Evolutionary conservation across 2,329 filamentous ascomycete genomes (phyloP), one percentile per base, ranked within the genome.

Genomic region (Trichothecium roseum): DNA sequence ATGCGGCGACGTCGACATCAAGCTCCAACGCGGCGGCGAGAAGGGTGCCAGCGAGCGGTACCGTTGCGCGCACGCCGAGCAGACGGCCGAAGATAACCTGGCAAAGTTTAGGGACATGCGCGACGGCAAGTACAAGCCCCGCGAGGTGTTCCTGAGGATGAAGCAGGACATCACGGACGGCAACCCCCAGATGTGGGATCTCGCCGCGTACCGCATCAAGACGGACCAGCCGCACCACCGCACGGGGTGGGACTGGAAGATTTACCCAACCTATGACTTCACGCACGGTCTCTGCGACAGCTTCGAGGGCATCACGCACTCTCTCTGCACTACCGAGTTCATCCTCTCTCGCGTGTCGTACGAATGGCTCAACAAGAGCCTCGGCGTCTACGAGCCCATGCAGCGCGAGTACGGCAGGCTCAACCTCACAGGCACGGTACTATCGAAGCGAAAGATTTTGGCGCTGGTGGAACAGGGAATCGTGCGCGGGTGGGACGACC

Each of bases 111-210:
- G 85, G 41, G 84, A 78, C 32, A 96, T 96, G 89, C 72, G 78
- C 35, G 86, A 93, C 52, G 89, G 89, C 14, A 85, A 89, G 59
- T 95, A 95, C 62, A 80, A 83, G 55, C 80, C 86, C 1, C 76
- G 78, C 48, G 80, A 86, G 56, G 89, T 86, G 2, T 83, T 86
- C 49, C 65, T 96, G 35, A 78, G 89, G 42, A 95, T 96, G 88
- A 94, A 94, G 66, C 85, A 94, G 68, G 74, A 86, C 44, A 84
- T 85, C 42, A 74, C 75, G 33, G 79, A 82, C 48, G 80, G 82
- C 20, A 95, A 95, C 56, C 87, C 88, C 6, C 85, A 94, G 59
- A 88, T 94, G 84, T 95, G 89, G 89, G 89, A 96, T 66, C 62
- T 94, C 35, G 84, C 84, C 2, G 89, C 89, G 13, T 96, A 94